Evolutionary conservation across 768 basidiomycete species (phyloP), one percentile per base, ranked within the genome.

Genomic region (Cystobasidium onofrii): DNA sequence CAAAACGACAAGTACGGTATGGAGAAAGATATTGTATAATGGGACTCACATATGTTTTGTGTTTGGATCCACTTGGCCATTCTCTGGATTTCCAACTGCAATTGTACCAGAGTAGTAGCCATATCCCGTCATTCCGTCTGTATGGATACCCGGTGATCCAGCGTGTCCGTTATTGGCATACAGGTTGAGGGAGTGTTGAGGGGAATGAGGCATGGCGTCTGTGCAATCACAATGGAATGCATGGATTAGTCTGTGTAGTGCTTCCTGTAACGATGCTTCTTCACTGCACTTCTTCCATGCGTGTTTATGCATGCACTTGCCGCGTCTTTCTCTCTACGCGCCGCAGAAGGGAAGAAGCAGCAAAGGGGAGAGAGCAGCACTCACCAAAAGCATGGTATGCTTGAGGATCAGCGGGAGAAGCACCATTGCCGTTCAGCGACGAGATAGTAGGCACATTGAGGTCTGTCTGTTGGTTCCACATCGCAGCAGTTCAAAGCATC

Each of bases 381-480:
- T 60, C 57, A 60, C 57, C 57, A 27, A 29, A 60, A 29, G 57
- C 25, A 60, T 60, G 57, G 57, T 60, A 60, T 29, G 57, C 57
- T 60, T 60, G 57, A 27, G 29, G 29, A 60, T 60, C 57, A 60
- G 57, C 57, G 20, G 10, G 27, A 20, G 17, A 4, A 4, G 25
- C 27, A 7, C 57, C 57, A 60, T 7, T 7, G 20, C 2, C 6
- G 29, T n/a, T 6, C 20, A 29, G 27, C 27, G 57, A 60, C 2
- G 57, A 25, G 12, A 34, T 60, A 60, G 57, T 60, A 6, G 33
- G 33, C 13, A 60, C 33, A 34, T 34, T 12, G 25, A 34, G 13
- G 33, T 60, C 57, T 29, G 57, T 60, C 57, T 60, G 57, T 29
- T n/a, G n/a, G n/a, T n/a, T n/a, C n/a, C n/a, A n/a, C n/a, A n/a